Evolutionary conservation across 2,329 filamentous ascomycete genomes (phyloP).

Genomic region (Laburnicola sp.): DNA sequence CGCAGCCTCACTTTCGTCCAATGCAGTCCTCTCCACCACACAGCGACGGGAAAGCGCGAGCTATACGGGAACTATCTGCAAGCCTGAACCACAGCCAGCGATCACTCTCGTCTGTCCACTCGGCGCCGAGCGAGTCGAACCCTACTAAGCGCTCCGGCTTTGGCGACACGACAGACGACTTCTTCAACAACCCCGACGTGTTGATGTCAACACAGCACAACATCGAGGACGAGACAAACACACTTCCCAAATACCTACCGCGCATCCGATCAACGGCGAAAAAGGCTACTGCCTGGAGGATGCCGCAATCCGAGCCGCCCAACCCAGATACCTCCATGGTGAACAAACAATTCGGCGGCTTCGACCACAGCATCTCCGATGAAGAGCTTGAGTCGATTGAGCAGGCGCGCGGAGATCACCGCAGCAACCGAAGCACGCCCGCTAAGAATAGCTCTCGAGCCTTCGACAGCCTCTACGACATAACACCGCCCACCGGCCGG

Average conservation of each 20-base stretch:
- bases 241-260: constrained; percentile 32
- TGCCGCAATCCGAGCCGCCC: constrained; percentile 38
- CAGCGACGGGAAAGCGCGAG: constrained; percentile 44
- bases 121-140: constrained; percentile 41
- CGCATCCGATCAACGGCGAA: constrained; percentile 45
- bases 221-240: constrained; percentile 42
- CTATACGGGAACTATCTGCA: constrained; percentile 43
- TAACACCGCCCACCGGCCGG: constrained; percentile 48
- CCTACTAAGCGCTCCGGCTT: constrained; percentile 40
- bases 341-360: constrained; percentile 46
- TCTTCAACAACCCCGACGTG: constrained; percentile 42
- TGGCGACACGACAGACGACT: constrained; percentile 26
- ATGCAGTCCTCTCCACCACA: constrained; percentile 45
- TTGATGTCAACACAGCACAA: constrained; percentile 46
- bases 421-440: constrained; percentile 42
- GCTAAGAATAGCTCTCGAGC: constrained; percentile 54
- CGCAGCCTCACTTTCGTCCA: constrained; percentile 23
- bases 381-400: constrained; percentile 60
- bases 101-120: constrained; percentile 34
- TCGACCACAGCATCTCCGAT: constrained; percentile 46
- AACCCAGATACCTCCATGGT: constrained; percentile 45
- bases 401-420: constrained; percentile 56
- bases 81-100: constrained; percentile 41
- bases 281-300: constrained; percentile 44
- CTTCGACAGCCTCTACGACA: constrained; percentile 54